A percentile compares a stretch with the other conserved stretches of the same genome.
phyloP scores from a whole-genome alignment of 768 basidiomycete genomes.

The Serpula lacrymans region DNA sequence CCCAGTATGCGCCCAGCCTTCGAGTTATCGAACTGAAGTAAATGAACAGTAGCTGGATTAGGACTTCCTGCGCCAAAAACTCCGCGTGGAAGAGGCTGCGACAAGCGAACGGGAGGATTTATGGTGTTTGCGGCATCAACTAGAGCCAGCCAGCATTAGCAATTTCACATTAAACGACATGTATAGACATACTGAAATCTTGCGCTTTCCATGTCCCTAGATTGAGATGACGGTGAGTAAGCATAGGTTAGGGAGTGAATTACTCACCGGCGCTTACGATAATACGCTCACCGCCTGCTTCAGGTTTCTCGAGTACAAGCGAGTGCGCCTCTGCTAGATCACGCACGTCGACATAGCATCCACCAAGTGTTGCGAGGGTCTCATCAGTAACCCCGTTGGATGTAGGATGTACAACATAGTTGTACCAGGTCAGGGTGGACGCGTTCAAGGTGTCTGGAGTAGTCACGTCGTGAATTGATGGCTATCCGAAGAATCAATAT shows the following conservation, averaged over 20 bases:
- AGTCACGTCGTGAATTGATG: slow-evolving; percentile 34
- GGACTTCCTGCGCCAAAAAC: slow-evolving; percentile 19
- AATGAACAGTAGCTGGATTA: slow-evolving; percentile 16
- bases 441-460: slow-evolving; percentile 30
- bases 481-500: slow-evolving; percentile 24
- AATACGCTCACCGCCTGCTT: slow-evolving; percentile 50
- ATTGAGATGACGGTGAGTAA: neutral
- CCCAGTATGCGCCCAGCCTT: slow-evolving; percentile 35
- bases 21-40: slow-evolving; percentile 23
- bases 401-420: slow-evolving; percentile 15
- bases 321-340: slow-evolving; percentile 49
- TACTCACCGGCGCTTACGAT: slow-evolving; percentile 33
- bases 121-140: slow-evolving; percentile 25
- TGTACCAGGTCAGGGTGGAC: slow-evolving; percentile 29
- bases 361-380: slow-evolving; percentile 7
- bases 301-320: slow-evolving; percentile 39
- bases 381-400: slow-evolving; percentile 8
- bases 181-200: neutral
- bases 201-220: neutral
- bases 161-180: neutral
- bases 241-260: neutral
- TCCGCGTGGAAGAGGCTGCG: slow-evolving; percentile 18
- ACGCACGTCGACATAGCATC: slow-evolving; percentile 41
- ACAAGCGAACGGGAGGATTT: slow-evolving; percentile 14
- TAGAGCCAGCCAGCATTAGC: slow-evolving; percentile 2